Evolutionary conservation across 768 basidiomycete genomes (phyloP), one percentile per base, ranked within the genome.

Genomic region (Mycena metata): DNA sequence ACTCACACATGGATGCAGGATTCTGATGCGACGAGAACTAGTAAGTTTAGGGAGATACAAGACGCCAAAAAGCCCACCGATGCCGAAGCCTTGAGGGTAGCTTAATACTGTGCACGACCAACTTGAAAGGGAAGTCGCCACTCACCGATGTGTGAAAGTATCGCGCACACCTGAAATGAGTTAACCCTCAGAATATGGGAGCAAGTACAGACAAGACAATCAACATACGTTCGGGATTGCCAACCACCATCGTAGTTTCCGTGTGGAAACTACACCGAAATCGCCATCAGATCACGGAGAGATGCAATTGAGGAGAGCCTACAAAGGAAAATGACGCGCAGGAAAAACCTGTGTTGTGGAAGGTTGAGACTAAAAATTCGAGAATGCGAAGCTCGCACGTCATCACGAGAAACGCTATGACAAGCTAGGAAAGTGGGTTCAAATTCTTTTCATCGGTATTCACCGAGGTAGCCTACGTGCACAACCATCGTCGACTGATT

Each of bases 261-360:
- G 46, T 6, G 23, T 60, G 35, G 35, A 49, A 35, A 33, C 59
- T 60, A 21, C n/a, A 46, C 24, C 41, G 47, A 0, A 47, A 36
- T 7, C n/a, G 39, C 30, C 16, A 50, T 60, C 17, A 60, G 33
- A 26, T n/a, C 19, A 59, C 26, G 12, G 24, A 46, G 45, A 0
- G 58, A 59, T 30, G 45, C 33, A 30, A 17, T 35, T 47, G 23
- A 21, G 15, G 10, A 33, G 45, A 47, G 50, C 59, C n/a, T 39
- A 26, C 59, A 60, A 21, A 39, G 59, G 24, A 60, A 60, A 41
- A 60, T 50, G 24, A 60, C 47, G 24, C 36, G n/a, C 59, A 60
- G 24, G 59, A 60, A 60, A 39, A 50, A 60, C 41, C 59, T 60
- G 59, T 16, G 12, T n/a, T 47, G 21, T 15, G 26, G 58, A 23